Conservation (phyloP, 164 flowering plant genomes). For the Kingdonia uniflora region DNA sequence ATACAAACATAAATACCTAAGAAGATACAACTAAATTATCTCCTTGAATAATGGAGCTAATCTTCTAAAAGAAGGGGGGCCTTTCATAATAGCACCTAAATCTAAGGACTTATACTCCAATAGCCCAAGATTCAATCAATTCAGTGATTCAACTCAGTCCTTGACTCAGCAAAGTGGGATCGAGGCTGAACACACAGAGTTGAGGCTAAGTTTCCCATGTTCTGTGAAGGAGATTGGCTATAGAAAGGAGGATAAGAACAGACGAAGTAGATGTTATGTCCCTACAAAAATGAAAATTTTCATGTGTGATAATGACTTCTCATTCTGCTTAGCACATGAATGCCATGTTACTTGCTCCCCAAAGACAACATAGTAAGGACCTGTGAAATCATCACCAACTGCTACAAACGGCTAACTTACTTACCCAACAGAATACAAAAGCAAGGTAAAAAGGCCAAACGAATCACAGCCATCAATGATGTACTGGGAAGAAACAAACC, state of each 20-base stretch:
- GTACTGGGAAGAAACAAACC: too few relatives aligned
- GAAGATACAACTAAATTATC: too few relatives aligned
- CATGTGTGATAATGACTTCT: slow-evolving; percentile 14
- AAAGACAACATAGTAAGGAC: slow-evolving; percentile 13
- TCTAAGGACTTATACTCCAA: background rate
- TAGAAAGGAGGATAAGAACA: slow-evolving; percentile 15
- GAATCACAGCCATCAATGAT: too few relatives aligned
- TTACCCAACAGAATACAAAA: background rate
- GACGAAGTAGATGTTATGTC: slow-evolving; percentile 10
- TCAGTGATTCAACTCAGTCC: slow-evolving; percentile 1
- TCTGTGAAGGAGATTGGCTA: slow-evolving; percentile 37
- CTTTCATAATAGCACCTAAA: too few relatives aligned
- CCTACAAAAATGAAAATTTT: slow-evolving; percentile 2
- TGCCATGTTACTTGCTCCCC: slow-evolving; percentile 30
- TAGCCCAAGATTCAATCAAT: too few relatives aligned
- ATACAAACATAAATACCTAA: too few relatives aligned
- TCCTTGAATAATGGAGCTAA: too few relatives aligned
- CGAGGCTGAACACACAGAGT: background rate
- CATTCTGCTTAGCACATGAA: slow-evolving; percentile 18
- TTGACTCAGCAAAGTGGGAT: slow-evolving; percentile 1
- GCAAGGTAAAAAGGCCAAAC: too few relatives aligned
- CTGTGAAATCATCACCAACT: slow-evolving; percentile 14
- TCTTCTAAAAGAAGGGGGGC: too few relatives aligned
- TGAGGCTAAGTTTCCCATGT: slow-evolving; percentile 21
- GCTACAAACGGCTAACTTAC: slow-evolving; percentile 5